Evolutionary conservation across 495 filamentous ascomycete genomes (phyloP).

Genomic region (Sordaria brevicollis): DNA sequence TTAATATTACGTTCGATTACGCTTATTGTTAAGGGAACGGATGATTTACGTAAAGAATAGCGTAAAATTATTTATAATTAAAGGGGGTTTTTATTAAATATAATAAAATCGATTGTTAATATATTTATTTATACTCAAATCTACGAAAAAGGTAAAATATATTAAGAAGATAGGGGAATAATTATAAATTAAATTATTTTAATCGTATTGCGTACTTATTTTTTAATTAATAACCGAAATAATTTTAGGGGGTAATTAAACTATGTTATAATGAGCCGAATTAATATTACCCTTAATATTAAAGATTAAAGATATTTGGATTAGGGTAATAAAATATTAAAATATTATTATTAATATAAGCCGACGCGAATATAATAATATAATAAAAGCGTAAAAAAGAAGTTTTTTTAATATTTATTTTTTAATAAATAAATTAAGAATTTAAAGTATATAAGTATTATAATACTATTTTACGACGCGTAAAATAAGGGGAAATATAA

Average conservation of each 20-base stretch:
- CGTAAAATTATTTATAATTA: too few species aligned
- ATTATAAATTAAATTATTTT: neutral
- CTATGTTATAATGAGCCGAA: too few species aligned
- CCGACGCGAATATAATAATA: too few species aligned
- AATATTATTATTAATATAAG: neutral
- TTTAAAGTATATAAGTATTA: too few species aligned
- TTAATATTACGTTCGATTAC: neutral
- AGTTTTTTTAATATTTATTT: too few species aligned
- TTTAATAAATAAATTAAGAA: too few species aligned
- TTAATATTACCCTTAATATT: neutral
- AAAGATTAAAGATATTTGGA: too few species aligned
- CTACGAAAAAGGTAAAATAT: neutral
- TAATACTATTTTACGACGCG: too few species aligned
- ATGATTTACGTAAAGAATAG: neutral
- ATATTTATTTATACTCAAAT: neutral
- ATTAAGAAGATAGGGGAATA: neutral
- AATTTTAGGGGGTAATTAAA: too few species aligned
- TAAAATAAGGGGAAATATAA: too few species aligned
- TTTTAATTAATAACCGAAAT: too few species aligned
- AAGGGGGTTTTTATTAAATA: neutral
- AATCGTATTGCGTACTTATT: neutral
- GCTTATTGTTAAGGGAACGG: neutral
- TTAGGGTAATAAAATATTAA: neutral
- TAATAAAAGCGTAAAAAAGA: too few species aligned
- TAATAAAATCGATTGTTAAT: neutral